Base-by-base conservation (phyloP, 768 basidiomycete species). In the Boletus coccyginus region DNA sequence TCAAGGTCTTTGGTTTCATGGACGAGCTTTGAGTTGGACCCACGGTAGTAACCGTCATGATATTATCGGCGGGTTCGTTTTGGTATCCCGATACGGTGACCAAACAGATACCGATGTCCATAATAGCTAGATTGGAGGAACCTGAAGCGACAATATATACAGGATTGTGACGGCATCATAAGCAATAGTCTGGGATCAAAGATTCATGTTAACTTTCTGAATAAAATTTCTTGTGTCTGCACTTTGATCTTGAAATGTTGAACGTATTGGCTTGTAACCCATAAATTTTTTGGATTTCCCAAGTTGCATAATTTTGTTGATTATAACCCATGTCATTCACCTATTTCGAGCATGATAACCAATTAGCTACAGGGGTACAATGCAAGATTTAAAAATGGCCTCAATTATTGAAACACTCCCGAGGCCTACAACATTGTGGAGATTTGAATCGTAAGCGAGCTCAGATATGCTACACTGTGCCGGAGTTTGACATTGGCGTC, bases 401-500 rank as follows among this genome's bases (percentile, higher is more conserved):
- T 27, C 27, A 27, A 27, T 27, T 27, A 27, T 27, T 27, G 27
- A 27, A 27, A 27, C 27, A 27, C 5, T 27, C 27, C 27, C 27
- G 6, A 27, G 6, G 27, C 27, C 27, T 27, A 27, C 27, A 27
- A 27, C 58, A 57, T 58, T 59, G 58, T 39, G 39, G 52, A 39
- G 43, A 38, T 38, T n/a, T n/a, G 21, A n/a, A 21, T 42, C 38
- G 44, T 21, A 60, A 43, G 38, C 52, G 50, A 56, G 35, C 17
- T 42, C 50, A 31, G 61, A 59, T 45, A 45, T 51, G 55, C 33
- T 42, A 62, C 42, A 36, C 29, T 12, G 32, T 31, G 42, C 54
- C 63, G 62, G 62, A 50, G 57, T 60, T 54, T 35, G 49, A 40
- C 33, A 41, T 21, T 39, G 14, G 39, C 21, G 24, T 36, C 27